A percentile compares a stretch with the other conserved stretches of the same genome.
Evolutionary conservation across 2,329 filamentous ascomycete species (phyloP).

Genomic region (Fusarium sp.): DNA sequence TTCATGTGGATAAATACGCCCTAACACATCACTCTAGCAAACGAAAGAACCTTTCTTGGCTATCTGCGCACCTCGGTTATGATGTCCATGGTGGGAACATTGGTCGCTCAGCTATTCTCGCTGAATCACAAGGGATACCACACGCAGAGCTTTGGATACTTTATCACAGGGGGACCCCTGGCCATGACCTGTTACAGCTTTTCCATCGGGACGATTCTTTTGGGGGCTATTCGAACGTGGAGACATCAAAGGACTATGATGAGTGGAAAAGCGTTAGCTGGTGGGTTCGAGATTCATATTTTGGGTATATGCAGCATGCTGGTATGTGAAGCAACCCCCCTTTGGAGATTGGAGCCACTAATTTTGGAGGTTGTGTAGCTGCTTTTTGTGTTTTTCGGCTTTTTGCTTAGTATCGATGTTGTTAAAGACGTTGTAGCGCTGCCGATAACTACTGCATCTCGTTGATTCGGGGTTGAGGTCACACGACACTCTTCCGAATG

Average conservation of each 20-base stretch:
- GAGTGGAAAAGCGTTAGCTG: constrained; percentile 48
- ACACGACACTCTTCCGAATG: neutral
- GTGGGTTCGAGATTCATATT: constrained; percentile 50
- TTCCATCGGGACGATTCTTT: constrained; percentile 53
- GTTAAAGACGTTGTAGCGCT: constrained; percentile 8
- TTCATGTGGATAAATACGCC: neutral
- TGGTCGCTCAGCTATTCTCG: constrained; percentile 75
- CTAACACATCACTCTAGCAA: constrained; percentile 60
- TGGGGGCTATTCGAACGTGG: constrained; percentile 51
- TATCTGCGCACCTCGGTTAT: constrained; percentile 78
- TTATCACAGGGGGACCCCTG: constrained; percentile 70
- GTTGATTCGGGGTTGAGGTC: neutral
- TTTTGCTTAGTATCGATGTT: constrained; percentile 44
- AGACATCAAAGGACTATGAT: constrained; percentile 50
- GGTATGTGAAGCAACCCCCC: constrained; percentile 20
- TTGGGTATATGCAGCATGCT: constrained; percentile 37
- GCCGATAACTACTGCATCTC: neutral
- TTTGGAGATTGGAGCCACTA: neutral
- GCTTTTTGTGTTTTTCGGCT: constrained; percentile 41
- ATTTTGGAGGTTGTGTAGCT: constrained; percentile 27
- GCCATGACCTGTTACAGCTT: constrained; percentile 56
- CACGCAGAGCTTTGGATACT: constrained; percentile 66
- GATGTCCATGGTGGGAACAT: constrained; percentile 74
- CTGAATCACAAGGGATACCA: constrained; percentile 53
- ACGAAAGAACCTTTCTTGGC: constrained; percentile 79